Percentiles rank a stretch among this genome's conserved stretches.
Conservation (phyloP, 306 rosid genomes). For the Benincasa hispida region DNA sequence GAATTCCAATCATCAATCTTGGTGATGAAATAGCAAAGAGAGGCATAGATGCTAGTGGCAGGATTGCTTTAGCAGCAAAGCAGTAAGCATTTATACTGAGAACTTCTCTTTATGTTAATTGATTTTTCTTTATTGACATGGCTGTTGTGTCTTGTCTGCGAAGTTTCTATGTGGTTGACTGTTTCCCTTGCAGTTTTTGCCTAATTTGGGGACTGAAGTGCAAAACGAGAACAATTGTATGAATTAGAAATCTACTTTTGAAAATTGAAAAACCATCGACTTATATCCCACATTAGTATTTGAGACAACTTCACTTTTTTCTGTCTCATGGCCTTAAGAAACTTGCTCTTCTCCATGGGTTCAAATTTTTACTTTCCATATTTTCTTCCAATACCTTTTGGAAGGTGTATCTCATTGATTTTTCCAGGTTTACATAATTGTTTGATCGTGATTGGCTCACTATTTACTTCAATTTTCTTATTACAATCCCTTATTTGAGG, state of each 20-base stretch:
- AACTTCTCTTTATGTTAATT: background rate
- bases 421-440: background rate
- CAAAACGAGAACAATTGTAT: background rate
- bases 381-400: background rate
- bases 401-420: background rate
- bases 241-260: background rate
- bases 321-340: background rate
- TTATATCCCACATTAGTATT: background rate
- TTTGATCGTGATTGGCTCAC: background rate
- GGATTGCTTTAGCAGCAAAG: constrained; percentile 66
- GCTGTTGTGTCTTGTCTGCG: background rate
- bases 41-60: constrained; percentile 73
- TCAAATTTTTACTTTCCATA: background rate
- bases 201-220: background rate
- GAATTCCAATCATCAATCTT: constrained; percentile 79
- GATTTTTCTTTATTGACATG: background rate
- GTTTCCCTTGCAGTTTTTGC: background rate
- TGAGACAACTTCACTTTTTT: background rate
- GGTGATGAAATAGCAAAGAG: constrained; percentile 89
- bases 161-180: background rate
- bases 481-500: background rate
- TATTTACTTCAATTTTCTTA: background rate
- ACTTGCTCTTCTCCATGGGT: background rate
- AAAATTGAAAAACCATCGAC: background rate
- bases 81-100: constrained; percentile 47